phyloP scores from a whole-genome alignment of 1,284 basidiomycete genomes.

The Cerrena zonata region DNA sequence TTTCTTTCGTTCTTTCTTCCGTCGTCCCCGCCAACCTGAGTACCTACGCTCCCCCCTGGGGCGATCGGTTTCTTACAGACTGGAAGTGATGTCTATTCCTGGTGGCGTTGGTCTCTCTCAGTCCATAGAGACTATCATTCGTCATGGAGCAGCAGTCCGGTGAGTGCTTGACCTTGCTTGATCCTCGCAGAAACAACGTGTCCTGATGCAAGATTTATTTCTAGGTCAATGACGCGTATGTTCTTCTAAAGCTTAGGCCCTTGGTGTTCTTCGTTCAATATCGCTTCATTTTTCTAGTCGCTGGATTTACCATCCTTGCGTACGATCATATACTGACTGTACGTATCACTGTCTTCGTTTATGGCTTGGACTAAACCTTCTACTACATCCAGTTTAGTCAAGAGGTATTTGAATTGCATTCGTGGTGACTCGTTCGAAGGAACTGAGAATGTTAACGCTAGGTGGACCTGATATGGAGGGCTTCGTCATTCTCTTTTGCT shows the following conservation, averaged over 20 bases:
- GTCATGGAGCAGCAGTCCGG: conserved; percentile 24
- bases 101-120: conserved; percentile 16
- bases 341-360: conserved; percentile 3
- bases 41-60: conserved; percentile 1
- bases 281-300: conserved; percentile 16
- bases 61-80: conserved; percentile 3
- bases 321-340: conserved; percentile 29
- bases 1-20: background rate
- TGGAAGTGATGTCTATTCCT: conserved; percentile 20
- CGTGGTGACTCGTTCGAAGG: no score
- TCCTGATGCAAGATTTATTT: conserved; percentile 13
- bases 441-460: no score
- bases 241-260: background rate
- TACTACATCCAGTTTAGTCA: conserved; percentile 18
- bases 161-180: conserved; percentile 15
- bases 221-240: conserved; percentile 27
- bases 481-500: conserved; percentile 21
- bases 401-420: no score
- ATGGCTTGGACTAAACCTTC: no score
- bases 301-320: conserved; percentile 24
- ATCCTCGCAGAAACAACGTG: conserved; percentile 12
- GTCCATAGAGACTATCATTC: conserved; percentile 20
- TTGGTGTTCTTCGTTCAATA: background rate
- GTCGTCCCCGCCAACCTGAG: background rate
- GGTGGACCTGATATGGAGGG: conserved; percentile 25